Base-by-base conservation (phyloP, 2,329 filamentous ascomycete species). In the Talaromyces sp. region DNA sequence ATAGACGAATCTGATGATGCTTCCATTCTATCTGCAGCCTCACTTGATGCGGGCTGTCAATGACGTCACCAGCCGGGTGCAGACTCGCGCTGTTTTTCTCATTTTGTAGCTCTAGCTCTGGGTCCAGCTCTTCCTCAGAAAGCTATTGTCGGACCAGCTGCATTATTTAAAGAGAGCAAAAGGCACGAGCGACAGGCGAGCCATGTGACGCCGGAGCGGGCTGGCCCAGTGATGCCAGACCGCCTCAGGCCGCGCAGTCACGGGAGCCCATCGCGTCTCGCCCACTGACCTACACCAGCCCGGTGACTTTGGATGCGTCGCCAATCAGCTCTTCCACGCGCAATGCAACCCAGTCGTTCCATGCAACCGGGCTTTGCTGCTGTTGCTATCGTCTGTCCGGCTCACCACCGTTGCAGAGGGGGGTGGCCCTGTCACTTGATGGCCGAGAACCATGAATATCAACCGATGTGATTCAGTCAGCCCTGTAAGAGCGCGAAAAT, bases 391-490 rank as follows among this genome's bases (percentile, higher is more conserved):
- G 48, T 10, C 26, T n/a, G 48, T 29, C 26, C 24, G 32, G 35
- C 56, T 24, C 55, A 51, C 50, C 31, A 35, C n/a, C 38, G 19
- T 26, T 43, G 35, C 29, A 3, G n/a, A 41, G 48, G 29, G 29
- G 19, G 29, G 56, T 55, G 55, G 55, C 29, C 31, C 19, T 55
- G 59, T 61, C 59, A 61, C 56, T 61, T 61, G 59, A 61, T 61
- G 51, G 21, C 27, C 17, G 51, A 19, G 31, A 21, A 32, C 52
- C 29, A 50, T 50, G 43, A 12, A 12, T 21, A 41, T 26, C 29
- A 26, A 38, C 29, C 48, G 51, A 58, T 52, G 56, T 61, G 59
- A 61, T 61, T 29, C 29, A 57, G 59, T 61, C 59, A 61, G 55
- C 24, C 14, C 12, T 52, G 48, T 46, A 7, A 10, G 43, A 24